These are phyloP conservation scores for Colletotrichum karsti DNA, from an alignment of 2,329 filamentous ascomycete species.

Conservation along the genomic window DNA sequence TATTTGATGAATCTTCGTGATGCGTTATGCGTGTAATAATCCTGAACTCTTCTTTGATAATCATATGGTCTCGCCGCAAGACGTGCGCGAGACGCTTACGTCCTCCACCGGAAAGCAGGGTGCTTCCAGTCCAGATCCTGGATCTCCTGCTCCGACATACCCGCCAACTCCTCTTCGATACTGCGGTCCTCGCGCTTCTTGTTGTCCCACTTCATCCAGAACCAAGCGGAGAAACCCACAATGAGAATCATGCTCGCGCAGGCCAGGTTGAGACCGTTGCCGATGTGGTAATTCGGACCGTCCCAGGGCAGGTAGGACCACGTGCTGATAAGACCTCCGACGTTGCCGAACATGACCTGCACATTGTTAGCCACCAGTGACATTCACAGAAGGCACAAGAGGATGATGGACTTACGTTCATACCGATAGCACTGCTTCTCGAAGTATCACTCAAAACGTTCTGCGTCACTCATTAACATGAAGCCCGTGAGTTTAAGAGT, in stretches of 20 bases:
- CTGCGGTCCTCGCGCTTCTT: constrained; percentile 62
- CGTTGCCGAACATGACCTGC: constrained; percentile 72
- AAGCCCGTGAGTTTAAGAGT: too few species aligned
- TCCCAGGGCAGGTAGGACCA: constrained; percentile 73
- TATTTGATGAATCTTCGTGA: too few species aligned
- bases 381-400: too few species aligned
- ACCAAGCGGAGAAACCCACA: constrained; percentile 51
- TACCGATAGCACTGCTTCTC: constrained; percentile 71
- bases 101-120: constrained; percentile 70
- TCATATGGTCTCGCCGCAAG: too few species aligned
- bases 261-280: constrained; percentile 75
- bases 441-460: constrained; percentile 79
- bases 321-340: constrained; percentile 74
- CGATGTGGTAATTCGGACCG: constrained; percentile 72
- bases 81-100: constrained; percentile 12
- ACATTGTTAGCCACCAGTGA: background rate
- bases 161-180: constrained; percentile 64
- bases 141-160: constrained; percentile 61
- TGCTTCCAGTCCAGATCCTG: constrained; percentile 74
- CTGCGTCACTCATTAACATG: too few species aligned
- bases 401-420: constrained; percentile 45
- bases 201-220: constrained; percentile 71
- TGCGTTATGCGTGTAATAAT: too few species aligned
- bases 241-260: constrained; percentile 63
- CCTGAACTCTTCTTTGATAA: too few species aligned